These are phyloP conservation scores for Madurella fahalii DNA, from an alignment of 2,329 filamentous ascomycete genomes.

Conservation along the genomic window DNA sequence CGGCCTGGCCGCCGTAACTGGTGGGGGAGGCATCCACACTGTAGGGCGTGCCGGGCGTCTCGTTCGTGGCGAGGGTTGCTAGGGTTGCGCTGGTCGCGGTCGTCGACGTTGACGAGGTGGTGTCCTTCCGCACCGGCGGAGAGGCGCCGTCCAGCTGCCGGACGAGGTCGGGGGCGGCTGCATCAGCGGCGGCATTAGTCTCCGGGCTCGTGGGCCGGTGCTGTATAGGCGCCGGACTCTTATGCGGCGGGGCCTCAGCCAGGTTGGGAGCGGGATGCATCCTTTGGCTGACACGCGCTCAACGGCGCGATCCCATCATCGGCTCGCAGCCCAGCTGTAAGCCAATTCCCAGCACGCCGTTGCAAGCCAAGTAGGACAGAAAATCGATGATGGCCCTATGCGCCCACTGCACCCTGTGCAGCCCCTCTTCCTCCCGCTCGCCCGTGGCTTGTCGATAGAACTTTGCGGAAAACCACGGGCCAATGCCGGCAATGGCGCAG, in stretches of 20 bases:
- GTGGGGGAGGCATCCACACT: constrained; percentile 49
- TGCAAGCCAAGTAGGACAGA: background rate
- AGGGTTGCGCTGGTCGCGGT: constrained; percentile 42
- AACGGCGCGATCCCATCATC: constrained; percentile 25
- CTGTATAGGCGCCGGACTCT: constrained; percentile 22
- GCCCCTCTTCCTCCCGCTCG: background rate
- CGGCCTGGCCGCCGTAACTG: constrained; percentile 43
- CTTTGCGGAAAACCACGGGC: constrained; percentile 7
- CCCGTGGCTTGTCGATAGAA: background rate
- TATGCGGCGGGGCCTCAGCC: constrained; percentile 30
- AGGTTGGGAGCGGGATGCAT: constrained; percentile 34
- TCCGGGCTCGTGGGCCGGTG: constrained; percentile 19
- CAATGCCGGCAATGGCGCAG: background rate
- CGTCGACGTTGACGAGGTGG: constrained; percentile 51
- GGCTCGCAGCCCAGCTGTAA: constrained; percentile 5
- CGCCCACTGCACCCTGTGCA: background rate
- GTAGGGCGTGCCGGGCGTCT: constrained; percentile 49
- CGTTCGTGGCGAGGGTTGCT: constrained; percentile 38
- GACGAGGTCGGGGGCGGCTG: constrained; percentile 20
- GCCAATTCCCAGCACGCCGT: background rate
- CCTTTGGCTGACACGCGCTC: constrained; percentile 21
- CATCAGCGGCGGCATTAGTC: constrained; percentile 12
- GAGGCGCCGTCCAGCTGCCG: constrained; percentile 28
- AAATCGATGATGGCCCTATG: background rate
- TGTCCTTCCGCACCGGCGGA: constrained; percentile 44